Evolutionary conservation across 768 basidiomycete species (phyloP).

Genomic region (Auricularia heimuer): DNA sequence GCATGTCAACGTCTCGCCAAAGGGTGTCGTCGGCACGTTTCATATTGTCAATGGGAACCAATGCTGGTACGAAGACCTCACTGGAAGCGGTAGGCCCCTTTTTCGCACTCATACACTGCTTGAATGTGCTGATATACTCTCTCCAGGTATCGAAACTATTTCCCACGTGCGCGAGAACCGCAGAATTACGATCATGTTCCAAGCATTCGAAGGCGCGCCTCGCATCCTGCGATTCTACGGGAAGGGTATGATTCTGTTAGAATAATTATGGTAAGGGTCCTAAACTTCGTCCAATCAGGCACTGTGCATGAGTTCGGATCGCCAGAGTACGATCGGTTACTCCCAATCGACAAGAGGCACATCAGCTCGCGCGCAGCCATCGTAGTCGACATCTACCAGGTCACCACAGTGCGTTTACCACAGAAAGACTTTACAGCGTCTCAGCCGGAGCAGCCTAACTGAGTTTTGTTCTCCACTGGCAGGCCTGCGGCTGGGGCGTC

Average conservation of each 20-base stretch:
- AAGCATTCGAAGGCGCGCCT: constrained; percentile 50
- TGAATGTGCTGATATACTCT: not conserved
- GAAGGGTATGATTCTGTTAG: constrained; percentile 27
- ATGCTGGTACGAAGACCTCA: constrained; percentile 70
- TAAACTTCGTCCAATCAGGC: constrained; percentile 25
- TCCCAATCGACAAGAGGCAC: constrained; percentile 14
- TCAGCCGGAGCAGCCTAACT: not conserved
- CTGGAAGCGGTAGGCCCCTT: constrained; percentile 46
- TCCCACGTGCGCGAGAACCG: constrained; percentile 56
- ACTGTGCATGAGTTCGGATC: constrained; percentile 53
- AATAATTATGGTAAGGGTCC: not conserved
- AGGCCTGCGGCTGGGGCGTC: not conserved
- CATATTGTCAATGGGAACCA: constrained; percentile 42
- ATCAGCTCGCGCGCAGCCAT: constrained; percentile 56
- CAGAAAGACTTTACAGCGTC: not conserved
- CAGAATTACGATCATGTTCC: constrained; percentile 51
- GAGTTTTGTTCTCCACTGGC: not conserved
- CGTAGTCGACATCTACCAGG: constrained; percentile 52
- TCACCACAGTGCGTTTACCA: constrained; percentile 32
- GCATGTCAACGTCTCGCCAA: constrained; percentile 61
- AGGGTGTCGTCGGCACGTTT: constrained; percentile 39
- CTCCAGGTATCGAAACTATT: constrained; percentile 46
- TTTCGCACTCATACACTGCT: not conserved
- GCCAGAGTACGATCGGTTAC: constrained; percentile 39
- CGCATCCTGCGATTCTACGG: constrained; percentile 52